phyloP scores from a whole-genome alignment of 1,284 basidiomycete species.

The Porodaedalea pini region DNA sequence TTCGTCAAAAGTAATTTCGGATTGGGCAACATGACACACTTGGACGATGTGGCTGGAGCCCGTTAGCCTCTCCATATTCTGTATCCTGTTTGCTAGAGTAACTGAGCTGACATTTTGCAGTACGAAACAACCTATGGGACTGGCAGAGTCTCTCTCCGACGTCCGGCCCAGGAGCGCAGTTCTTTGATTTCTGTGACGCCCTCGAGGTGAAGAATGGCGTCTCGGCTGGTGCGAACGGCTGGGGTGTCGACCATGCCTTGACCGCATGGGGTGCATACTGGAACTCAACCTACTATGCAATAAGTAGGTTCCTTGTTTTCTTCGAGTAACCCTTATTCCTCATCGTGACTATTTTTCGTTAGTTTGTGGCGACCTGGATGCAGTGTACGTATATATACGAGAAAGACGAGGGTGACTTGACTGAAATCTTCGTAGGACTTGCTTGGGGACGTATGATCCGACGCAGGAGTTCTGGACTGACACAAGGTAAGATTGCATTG shows the following conservation, averaged over 20 bases:
- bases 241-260: constrained; percentile 62
- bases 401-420: too few species aligned
- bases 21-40: constrained; percentile 50
- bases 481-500: constrained; percentile 29
- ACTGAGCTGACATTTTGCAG: constrained; percentile 29
- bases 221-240: constrained; percentile 51
- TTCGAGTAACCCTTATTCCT: constrained; percentile 1
- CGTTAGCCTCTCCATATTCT: constrained; percentile 32
- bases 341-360: not conserved
- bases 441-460: constrained; percentile 55
- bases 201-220: constrained; percentile 64
- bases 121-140: constrained; percentile 50
- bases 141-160: constrained; percentile 58
- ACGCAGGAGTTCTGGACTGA: constrained; percentile 47
- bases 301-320: constrained; percentile 34
- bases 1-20: constrained; percentile 56
- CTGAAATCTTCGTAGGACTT: constrained; percentile 41
- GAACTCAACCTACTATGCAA: constrained; percentile 41
- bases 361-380: constrained; percentile 43
- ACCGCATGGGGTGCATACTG: constrained; percentile 58
- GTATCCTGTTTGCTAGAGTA: not conserved
- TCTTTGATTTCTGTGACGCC: constrained; percentile 69
- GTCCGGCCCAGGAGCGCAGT: constrained; percentile 38
- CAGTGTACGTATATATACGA: constrained; percentile 37
- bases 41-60: constrained; percentile 64